Base-by-base conservation (phyloP, 2,329 filamentous ascomycete genomes). In the Talaromyces sp. region DNA sequence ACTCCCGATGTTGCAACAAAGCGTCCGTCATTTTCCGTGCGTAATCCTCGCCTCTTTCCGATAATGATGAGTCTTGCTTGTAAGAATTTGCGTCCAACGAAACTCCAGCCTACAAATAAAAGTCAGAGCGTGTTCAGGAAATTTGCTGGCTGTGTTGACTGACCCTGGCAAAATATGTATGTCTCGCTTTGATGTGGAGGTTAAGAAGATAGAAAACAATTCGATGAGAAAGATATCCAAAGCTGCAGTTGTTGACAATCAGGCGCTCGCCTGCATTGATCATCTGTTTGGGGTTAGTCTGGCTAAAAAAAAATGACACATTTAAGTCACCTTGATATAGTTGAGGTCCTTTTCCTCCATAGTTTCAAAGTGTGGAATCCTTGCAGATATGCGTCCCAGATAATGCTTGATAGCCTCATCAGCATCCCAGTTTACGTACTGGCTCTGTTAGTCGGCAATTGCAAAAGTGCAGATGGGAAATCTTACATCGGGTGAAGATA, bases 151-250 rank as follows among this genome's bases (percentile, higher is more conserved):
- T 60, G 38, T n/a, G 24, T 9, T 32, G 26, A 58, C 74, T 62
- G 67, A 79, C 88, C 64, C 93, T 85, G 54, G 88, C 92, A 74
- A 97, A 97, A 75, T 95, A 97, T 7, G 92, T 97, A 64, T 91
- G 91, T 60, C 93, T 86, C 54, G 89, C 89, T 75, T 99, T 97
- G 80, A 97, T 97, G 75, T 99, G 94, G 26, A 97, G 81, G 70
- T 99, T 99, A 70, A 96, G 90, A 53, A 99, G 85, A 75, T 97
- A 99, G 77, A 99, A 99, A 59, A 99, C 93, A 66, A 99, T 99
- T 62, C 94, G 87, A 73, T 99, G 92, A 0, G 92, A 96, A 32
- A 99, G 83, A 71, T 99, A 99, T 68, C 92, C 93, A 74, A 99
- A 97, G 70, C 89, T 92, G 72, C 94, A 90, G 66, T 97, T 97